A percentile compares a stretch with the other conserved stretches of the same genome.
Conservation (phyloP, 2,329 filamentous ascomycete species). For the Fulvia fulva region DNA sequence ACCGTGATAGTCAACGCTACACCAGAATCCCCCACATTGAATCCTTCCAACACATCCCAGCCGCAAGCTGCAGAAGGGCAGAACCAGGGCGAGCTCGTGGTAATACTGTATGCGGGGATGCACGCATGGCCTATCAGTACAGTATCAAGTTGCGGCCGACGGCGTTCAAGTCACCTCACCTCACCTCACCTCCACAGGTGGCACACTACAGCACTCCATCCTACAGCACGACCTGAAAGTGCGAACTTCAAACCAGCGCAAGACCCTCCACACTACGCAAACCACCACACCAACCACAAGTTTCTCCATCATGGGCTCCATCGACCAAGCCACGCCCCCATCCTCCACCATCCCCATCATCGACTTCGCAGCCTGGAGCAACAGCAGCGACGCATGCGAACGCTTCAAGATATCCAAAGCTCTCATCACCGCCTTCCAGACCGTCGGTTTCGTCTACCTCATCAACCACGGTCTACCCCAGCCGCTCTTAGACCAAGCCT, state of each 20-base stretch:
- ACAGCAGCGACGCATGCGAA: neutral
- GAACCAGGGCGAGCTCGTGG: neutral
- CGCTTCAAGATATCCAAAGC: conserved; percentile 25
- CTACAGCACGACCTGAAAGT: neutral
- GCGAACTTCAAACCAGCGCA: neutral
- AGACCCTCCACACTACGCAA: neutral
- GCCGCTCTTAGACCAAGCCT: conserved; percentile 29
- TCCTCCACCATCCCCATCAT: conserved; percentile 20
- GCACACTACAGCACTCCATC: neutral
- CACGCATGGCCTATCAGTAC: too few species aligned
- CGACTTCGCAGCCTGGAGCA: conserved; percentile 21
- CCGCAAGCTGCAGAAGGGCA: neutral
- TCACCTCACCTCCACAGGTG: too few species aligned
- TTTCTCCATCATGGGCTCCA: conserved; percentile 13
- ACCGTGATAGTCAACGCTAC: neutral
- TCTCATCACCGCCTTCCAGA: conserved; percentile 38
- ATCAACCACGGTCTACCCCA: conserved; percentile 37
- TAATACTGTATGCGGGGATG: neutral
- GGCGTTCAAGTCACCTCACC: too few species aligned
- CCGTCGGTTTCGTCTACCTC: conserved; percentile 42
- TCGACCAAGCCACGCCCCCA: neutral
- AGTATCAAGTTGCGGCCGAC: too few species aligned
- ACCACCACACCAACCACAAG: neutral
- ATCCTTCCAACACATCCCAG: neutral
- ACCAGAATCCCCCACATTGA: neutral